These are phyloP conservation scores for Mycotypha africana DNA, from an alignment of 371 early-diverging fungal genomes.

Conservation along the genomic window DNA sequence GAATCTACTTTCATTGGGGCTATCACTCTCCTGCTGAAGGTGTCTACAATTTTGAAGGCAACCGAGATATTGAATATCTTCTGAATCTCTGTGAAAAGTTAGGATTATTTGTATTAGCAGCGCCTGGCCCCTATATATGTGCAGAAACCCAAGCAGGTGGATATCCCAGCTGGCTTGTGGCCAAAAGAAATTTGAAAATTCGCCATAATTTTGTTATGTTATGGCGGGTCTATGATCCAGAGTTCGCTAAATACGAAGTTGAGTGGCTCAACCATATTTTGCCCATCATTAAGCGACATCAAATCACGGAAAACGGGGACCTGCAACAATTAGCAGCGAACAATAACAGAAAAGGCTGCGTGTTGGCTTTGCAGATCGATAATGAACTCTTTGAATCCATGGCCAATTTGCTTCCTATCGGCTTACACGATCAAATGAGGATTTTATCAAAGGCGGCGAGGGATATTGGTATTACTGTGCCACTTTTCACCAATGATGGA, in stretches of 20 bases:
- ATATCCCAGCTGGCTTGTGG: constrained; percentile 79
- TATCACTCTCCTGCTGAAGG: constrained; percentile 77
- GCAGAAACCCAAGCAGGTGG: constrained; percentile 87
- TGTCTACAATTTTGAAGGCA: constrained; percentile 74
- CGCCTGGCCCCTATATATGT: constrained; percentile 88
- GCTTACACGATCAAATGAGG: constrained; percentile 81
- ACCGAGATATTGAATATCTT: constrained; percentile 71
- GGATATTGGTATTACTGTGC: constrained; percentile 73
- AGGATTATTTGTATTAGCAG: constrained; percentile 74
- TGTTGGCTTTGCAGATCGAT: constrained; percentile 76
- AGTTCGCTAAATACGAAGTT: constrained; percentile 64
- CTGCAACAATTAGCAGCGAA: too few species aligned
- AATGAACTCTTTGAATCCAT: constrained; percentile 74
- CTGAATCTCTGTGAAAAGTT: constrained; percentile 70
- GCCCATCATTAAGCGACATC: constrained; percentile 73
- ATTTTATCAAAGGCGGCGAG: constrained; percentile 73
- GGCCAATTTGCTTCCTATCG: constrained; percentile 59
- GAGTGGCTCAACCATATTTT: constrained; percentile 73
- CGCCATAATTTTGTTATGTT: constrained; percentile 67
- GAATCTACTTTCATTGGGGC: constrained; percentile 92
- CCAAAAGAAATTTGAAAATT: constrained; percentile 68
- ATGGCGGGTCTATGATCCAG: constrained; percentile 64
- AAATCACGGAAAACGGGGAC: constrained; percentile 72
- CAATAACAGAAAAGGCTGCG: constrained; percentile 50
- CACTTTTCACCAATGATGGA: constrained; percentile 80